Conservation (phyloP, 257 asterid genomes). For the Anisodus tanguticus region DNA sequence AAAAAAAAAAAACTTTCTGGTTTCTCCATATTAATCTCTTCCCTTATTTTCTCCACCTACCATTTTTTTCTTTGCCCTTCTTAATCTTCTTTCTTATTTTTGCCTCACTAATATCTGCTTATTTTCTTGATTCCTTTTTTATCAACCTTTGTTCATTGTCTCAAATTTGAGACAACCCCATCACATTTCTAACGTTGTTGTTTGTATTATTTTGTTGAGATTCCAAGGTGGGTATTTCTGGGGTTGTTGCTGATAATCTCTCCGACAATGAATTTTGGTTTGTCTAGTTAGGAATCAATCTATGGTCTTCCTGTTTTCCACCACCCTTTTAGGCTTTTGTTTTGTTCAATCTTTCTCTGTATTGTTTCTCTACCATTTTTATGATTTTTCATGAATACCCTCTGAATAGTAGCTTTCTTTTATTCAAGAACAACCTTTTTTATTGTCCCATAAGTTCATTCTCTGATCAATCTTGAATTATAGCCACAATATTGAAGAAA, state of each 20-base stretch:
- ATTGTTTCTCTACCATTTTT: constrained; percentile 74
- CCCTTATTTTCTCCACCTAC: constrained; percentile 9
- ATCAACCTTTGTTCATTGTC: constrained; percentile 26
- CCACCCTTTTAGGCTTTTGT: constrained; percentile 37
- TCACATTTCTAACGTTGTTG: constrained; percentile 10
- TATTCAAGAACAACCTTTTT: background rate
- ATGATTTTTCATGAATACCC: constrained; percentile 50
- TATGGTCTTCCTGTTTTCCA: constrained; percentile 39
- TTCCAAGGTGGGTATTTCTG: constrained; percentile 24
- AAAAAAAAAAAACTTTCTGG: background rate
- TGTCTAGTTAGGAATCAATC: constrained; percentile 35
- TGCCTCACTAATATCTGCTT: background rate
- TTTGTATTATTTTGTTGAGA: background rate
- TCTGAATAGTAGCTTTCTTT: background rate
- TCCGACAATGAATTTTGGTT: constrained; percentile 27
- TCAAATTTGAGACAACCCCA: constrained; percentile 8
- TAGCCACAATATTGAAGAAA: background rate
- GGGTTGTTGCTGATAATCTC: background rate
- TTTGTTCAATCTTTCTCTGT: constrained; percentile 72
- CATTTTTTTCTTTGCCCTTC: background rate
- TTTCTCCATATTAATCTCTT: constrained; percentile 29
- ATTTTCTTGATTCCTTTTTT: background rate
- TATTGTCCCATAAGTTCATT: background rate
- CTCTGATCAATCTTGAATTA: too few relatives aligned
- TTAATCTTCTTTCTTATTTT: background rate